Percentiles rank a stretch among this genome's conserved stretches.
Evolutionary conservation across 2,329 filamentous ascomycete species (phyloP).

Genomic region (Hypoxylon sp.): DNA sequence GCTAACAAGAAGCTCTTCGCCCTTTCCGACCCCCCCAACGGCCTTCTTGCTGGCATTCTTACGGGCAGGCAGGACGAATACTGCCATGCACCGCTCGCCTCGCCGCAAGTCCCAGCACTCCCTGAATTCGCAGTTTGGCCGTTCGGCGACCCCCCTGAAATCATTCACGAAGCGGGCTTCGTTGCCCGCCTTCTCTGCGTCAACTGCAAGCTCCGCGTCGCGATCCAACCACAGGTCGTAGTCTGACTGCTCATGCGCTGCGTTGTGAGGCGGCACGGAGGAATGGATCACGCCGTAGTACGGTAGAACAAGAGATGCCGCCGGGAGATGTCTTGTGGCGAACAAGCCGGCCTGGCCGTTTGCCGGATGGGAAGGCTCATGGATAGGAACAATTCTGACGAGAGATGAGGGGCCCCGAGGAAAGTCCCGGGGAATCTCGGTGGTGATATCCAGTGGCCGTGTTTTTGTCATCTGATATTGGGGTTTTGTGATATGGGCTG

Average conservation of each 20-base stretch:
- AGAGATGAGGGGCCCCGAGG: conserved; percentile 55
- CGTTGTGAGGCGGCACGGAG: conserved; percentile 43
- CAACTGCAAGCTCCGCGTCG: conserved; percentile 64
- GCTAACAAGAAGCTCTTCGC: conserved; percentile 70
- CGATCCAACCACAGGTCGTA: conserved; percentile 72
- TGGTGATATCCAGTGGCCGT: conserved; percentile 41
- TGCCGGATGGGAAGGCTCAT: conserved; percentile 62
- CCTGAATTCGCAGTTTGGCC: conserved; percentile 66
- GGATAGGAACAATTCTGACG: conserved; percentile 64
- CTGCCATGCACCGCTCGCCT: conserved; percentile 62
- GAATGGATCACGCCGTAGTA: conserved; percentile 69
- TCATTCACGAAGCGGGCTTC: conserved; percentile 74
- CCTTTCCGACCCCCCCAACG: conserved; percentile 58
- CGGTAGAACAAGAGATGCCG: conserved; percentile 65
- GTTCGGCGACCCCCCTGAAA: conserved; percentile 64
- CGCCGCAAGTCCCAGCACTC: conserved; percentile 63
- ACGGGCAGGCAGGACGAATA: conserved; percentile 61
- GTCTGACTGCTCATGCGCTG: conserved; percentile 57
- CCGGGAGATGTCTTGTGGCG: conserved; percentile 59
- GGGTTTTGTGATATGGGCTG: conserved; percentile 52
- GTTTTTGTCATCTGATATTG: conserved; percentile 53
- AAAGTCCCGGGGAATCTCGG: conserved; percentile 47
- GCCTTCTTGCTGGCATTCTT: conserved; percentile 48
- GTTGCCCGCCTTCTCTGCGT: conserved; percentile 65
- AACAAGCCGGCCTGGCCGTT: conserved; percentile 67